phyloP scores from a whole-genome alignment of 2,329 filamentous ascomycete genomes.

The Sporothrix mexicana region DNA sequence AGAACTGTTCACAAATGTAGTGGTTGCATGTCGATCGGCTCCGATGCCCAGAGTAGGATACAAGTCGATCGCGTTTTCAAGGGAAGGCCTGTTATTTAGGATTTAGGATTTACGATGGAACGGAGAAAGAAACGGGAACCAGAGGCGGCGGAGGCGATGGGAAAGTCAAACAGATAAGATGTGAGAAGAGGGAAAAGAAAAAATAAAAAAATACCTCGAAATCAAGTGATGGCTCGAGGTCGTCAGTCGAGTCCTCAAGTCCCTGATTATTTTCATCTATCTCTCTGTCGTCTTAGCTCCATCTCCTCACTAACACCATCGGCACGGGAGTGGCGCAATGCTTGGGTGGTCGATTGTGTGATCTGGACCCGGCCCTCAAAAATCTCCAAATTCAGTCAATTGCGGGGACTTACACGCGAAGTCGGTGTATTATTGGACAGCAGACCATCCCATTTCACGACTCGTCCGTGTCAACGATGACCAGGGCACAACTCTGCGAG shows the following conservation, averaged over 20 bases:
- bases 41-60: neutral
- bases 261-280: neutral
- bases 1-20: neutral
- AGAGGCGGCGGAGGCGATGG: neutral
- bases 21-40: neutral
- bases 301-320: slow-evolving; percentile 26
- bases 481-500: no score
- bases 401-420: neutral
- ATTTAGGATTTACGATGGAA: neutral
- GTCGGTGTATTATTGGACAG: neutral
- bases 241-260: no score
- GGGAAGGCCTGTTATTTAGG: neutral
- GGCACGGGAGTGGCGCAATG: slow-evolving; percentile 26
- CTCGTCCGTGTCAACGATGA: no score
- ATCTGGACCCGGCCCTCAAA: slow-evolving; percentile 12
- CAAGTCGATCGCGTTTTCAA: neutral
- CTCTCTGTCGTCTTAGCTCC: neutral
- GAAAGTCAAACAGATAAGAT: neutral
- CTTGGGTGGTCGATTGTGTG: slow-evolving; percentile 28
- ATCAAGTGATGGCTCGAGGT: neutral
- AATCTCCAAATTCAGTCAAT: slow-evolving; percentile 5
- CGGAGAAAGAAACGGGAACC: neutral
- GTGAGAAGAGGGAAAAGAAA: neutral
- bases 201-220: neutral
- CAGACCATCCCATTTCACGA: neutral